A percentile compares a stretch with the other conserved stretches of the same genome.
phyloP scores from a whole-genome alignment of 1,284 basidiomycete genomes.

The Earliella scabrosa region DNA sequence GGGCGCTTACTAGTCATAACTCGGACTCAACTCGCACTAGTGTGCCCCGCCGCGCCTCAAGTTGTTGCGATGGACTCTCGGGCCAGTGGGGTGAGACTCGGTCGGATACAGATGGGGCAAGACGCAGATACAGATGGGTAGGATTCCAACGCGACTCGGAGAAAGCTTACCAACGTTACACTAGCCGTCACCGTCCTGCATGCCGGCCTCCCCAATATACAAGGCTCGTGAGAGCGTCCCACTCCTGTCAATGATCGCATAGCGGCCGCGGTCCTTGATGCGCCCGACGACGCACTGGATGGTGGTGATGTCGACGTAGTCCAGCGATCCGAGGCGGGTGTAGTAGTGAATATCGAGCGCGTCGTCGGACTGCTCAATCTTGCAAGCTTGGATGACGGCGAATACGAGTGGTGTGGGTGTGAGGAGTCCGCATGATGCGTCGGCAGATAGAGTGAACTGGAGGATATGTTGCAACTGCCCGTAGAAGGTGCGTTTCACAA shows the following conservation, averaged over 20 bases:
- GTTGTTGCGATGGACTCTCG: no score
- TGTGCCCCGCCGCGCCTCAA: no score
- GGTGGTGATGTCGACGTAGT: conserved; percentile 12
- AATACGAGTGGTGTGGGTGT: background rate
- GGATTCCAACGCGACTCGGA: no score
- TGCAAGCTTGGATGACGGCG: background rate
- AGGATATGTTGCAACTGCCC: conserved; percentile 9
- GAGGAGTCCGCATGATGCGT: background rate
- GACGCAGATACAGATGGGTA: no score
- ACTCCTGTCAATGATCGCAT: conserved; percentile 20
- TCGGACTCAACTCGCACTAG: no score
- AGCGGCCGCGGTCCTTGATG: conserved; percentile 3
- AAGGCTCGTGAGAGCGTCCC: conserved; percentile 14
- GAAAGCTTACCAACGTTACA: no score
- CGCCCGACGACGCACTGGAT: conserved; percentile 18
- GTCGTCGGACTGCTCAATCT: background rate
- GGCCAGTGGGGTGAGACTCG: no score
- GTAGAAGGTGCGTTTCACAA: conserved; percentile 6
- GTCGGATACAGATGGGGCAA: no score
- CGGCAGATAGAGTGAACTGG: background rate
- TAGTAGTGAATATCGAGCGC: conserved; percentile 22
- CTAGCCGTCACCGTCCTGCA: no score
- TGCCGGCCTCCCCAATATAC: no score
- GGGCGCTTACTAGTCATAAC: no score
- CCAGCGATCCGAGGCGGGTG: background rate